A percentile compares a stretch with the other conserved stretches of the same genome.
phyloP scores from a whole-genome alignment of 306 rosid species.

The Gastrolobium villosum region DNA sequence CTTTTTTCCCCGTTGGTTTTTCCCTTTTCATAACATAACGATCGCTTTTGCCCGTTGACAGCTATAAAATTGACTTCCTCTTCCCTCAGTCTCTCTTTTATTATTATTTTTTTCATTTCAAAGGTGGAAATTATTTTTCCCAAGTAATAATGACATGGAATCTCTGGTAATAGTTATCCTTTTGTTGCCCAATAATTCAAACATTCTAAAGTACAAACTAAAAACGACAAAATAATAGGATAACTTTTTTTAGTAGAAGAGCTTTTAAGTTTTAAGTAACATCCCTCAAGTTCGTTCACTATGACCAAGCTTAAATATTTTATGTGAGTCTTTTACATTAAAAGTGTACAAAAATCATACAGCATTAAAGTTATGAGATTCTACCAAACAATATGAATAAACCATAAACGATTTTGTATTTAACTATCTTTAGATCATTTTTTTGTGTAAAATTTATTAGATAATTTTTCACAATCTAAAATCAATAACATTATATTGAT shows the following conservation, averaged over 20 bases:
- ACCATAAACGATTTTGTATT: neutral
- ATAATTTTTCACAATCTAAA: neutral
- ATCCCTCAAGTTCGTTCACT: no score
- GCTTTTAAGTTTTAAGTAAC: no score
- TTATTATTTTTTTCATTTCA: neutral
- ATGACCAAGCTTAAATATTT: no score
- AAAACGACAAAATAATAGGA: neutral
- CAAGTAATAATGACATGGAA: slow-evolving; percentile 29
- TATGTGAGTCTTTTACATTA: neutral
- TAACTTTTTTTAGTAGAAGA: neutral
- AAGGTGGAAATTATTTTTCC: slow-evolving; percentile 28
- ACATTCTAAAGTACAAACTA: neutral
- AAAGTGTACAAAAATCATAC: neutral
- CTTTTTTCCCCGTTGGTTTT: neutral
- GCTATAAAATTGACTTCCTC: slow-evolving; percentile 15
- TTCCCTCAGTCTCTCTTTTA: no score
- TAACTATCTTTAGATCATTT: neutral
- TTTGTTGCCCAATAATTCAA: neutral
- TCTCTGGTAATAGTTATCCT: slow-evolving; percentile 19
- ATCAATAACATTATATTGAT: neutral
- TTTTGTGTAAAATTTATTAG: neutral
- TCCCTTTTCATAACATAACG: slow-evolving; percentile 12
- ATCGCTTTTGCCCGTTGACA: slow-evolving; percentile 18
- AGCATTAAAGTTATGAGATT: neutral
- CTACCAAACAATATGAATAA: neutral